phyloP scores from a whole-genome alignment of 768 basidiomycete species.

The Tephrocybe sp. region DNA sequence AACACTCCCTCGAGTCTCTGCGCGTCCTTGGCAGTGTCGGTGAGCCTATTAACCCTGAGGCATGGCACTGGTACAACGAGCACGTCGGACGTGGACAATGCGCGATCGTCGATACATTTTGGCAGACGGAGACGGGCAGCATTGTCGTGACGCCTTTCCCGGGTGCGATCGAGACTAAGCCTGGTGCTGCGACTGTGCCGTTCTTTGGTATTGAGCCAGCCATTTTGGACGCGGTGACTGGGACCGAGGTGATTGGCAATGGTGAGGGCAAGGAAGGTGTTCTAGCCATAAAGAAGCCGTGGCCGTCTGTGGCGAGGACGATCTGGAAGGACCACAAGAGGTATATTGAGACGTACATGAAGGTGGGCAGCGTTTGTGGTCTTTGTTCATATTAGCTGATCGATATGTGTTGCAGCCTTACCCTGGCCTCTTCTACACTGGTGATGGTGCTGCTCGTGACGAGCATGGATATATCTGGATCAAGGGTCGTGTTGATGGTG shows the following conservation, averaged over 20 bases:
- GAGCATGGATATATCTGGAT: slow-evolving; percentile 99
- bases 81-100: slow-evolving; percentile 86
- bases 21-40: slow-evolving; percentile 93
- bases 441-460: slow-evolving; percentile 94
- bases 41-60: slow-evolving; percentile 98
- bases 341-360: slow-evolving; percentile 53
- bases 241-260: slow-evolving; percentile 74
- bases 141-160: slow-evolving; percentile 96
- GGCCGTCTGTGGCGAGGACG: slow-evolving; percentile 95
- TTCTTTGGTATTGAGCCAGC: slow-evolving; percentile 95
- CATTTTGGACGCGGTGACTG: slow-evolving; percentile 83
- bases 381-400: neutral
- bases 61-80: slow-evolving; percentile 99
- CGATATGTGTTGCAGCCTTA: slow-evolving; percentile 50
- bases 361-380: slow-evolving; percentile 27
- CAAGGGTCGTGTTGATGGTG: slow-evolving; percentile 92
- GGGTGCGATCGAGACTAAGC: slow-evolving; percentile 94
- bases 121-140: slow-evolving; percentile 98
- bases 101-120: slow-evolving; percentile 93
- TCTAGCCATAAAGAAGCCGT: slow-evolving; percentile 80
- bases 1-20: slow-evolving; percentile 77
- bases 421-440: slow-evolving; percentile 94
- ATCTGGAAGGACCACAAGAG: slow-evolving; percentile 92
- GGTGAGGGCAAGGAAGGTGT: slow-evolving; percentile 91
- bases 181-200: slow-evolving; percentile 94